A percentile compares a stretch with the other conserved stretches of the same genome.
phyloP scores from a whole-genome alignment of 805 yeast species.

The Priceomyces melissophilus region DNA sequence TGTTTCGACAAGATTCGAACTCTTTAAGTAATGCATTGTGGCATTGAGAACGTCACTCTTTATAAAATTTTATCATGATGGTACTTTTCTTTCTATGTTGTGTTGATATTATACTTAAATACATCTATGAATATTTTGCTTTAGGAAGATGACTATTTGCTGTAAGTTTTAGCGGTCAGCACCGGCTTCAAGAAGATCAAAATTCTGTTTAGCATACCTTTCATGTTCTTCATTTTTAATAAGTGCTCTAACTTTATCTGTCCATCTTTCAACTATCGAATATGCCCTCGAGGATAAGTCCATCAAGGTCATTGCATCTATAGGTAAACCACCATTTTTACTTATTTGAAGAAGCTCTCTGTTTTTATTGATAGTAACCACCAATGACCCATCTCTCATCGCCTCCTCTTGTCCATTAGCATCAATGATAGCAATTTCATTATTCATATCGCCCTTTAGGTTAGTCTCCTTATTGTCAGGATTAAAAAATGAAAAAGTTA shows the following conservation, averaged over 20 bases:
- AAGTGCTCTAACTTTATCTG: conserved; percentile 57
- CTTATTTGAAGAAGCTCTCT: conserved; percentile 86
- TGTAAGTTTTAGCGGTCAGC: conserved; percentile 21
- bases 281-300: conserved; percentile 68
- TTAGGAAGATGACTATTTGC: background rate
- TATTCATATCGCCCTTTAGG: conserved; percentile 61
- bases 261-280: conserved; percentile 56
- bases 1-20: too few relatives aligned
- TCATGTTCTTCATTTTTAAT: conserved; percentile 52
- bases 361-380: conserved; percentile 84
- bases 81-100: background rate
- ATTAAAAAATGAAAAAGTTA: conserved; percentile 83
- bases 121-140: background rate
- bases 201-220: conserved; percentile 37
- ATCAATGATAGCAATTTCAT: conserved; percentile 67
- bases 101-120: background rate
- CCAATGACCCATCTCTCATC: conserved; percentile 72
- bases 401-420: conserved; percentile 75
- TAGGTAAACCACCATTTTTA: conserved; percentile 86
- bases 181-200: conserved; percentile 35
- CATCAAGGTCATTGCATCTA: conserved; percentile 67
- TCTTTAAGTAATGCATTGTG: too few relatives aligned
- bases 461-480: conserved; percentile 62
- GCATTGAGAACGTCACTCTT: too few relatives aligned
- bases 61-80: background rate